These are phyloP conservation scores for Capsicum chinense DNA, from an alignment of 257 asterid genomes.

Conservation along the genomic window DNA sequence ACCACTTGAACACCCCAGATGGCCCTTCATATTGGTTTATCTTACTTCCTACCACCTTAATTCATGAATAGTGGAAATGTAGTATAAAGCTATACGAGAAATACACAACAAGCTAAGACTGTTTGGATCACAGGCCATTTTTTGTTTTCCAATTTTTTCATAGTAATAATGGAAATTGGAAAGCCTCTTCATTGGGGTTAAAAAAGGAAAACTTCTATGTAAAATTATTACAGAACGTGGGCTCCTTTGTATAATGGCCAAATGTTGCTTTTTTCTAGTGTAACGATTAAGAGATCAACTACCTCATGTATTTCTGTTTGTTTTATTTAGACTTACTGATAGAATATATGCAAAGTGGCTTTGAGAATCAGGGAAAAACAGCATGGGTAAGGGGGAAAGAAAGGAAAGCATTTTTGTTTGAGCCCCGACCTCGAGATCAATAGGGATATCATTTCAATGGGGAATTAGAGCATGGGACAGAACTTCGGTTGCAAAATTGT, in stretches of 20 bases:
- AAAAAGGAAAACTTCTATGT: not conserved
- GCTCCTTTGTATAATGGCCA: not conserved
- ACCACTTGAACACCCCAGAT: not conserved
- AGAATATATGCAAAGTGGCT: not conserved
- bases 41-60: not conserved
- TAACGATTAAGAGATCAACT: not conserved
- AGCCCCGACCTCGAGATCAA: conserved; percentile 14
- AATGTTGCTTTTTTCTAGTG: not conserved
- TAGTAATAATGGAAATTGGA: not conserved
- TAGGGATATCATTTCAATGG: not conserved
- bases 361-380: not conserved
- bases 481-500: not conserved
- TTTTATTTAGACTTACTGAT: conserved; percentile 4
- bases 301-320: not conserved
- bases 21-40: not conserved
- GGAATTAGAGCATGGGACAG: conserved; percentile 8
- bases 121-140: conserved; percentile 16
- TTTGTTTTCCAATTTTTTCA: not conserved
- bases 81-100: not conserved
- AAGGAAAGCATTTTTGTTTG: not conserved
- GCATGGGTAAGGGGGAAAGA: not conserved
- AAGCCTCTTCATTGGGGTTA: not conserved
- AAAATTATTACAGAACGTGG: not conserved
- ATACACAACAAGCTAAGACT: not conserved
- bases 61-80: not conserved